Evolutionary conservation across 2,329 filamentous ascomycete species (phyloP).

Genomic region (Hypoxylon sp.): DNA sequence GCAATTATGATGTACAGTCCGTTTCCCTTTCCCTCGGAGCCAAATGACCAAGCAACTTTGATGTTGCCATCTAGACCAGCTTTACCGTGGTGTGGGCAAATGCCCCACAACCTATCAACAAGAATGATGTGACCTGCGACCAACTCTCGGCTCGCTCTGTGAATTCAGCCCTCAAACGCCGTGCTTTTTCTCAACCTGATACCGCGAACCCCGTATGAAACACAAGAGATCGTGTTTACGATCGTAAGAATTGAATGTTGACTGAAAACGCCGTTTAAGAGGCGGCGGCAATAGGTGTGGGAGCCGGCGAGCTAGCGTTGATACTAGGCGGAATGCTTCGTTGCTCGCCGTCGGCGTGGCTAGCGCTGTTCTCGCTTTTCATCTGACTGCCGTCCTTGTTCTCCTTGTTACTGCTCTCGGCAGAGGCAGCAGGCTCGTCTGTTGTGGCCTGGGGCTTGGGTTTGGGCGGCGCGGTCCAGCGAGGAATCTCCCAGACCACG

Average conservation of each 20-base stretch:
- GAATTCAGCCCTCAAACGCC: constrained; percentile 52
- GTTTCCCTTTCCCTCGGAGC: constrained; percentile 33
- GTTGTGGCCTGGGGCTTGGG: constrained; percentile 62
- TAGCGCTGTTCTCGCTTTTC: constrained; percentile 62
- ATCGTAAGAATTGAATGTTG: constrained; percentile 16
- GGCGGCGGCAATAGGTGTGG: constrained; percentile 63
- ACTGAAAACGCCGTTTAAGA: constrained; percentile 49
- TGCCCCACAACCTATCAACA: constrained; percentile 6
- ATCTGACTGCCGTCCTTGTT: constrained; percentile 71
- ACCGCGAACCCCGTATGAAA: constrained; percentile 45
- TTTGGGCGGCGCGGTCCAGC: constrained; percentile 84
- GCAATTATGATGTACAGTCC: constrained; percentile 47
- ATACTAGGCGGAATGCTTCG: constrained; percentile 65
- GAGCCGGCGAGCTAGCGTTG: constrained; percentile 67
- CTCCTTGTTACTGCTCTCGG: constrained; percentile 72
- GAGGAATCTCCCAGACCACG: constrained; percentile 82
- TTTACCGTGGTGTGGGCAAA: constrained; percentile 6
- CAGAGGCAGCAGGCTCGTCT: constrained; percentile 63
- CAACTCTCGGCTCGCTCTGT: constrained; percentile 27
- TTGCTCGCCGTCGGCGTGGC: constrained; percentile 66
- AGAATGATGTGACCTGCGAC: constrained; percentile 21
- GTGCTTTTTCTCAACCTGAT: constrained; percentile 49
- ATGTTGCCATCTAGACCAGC: constrained; percentile 31
- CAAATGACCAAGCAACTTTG: constrained; percentile 27
- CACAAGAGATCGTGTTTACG: constrained; percentile 31